Evolutionary conservation across 2,329 filamentous ascomycete genomes (phyloP), one percentile per base, ranked within the genome.

Genomic region (Sarocladium oryzae): DNA sequence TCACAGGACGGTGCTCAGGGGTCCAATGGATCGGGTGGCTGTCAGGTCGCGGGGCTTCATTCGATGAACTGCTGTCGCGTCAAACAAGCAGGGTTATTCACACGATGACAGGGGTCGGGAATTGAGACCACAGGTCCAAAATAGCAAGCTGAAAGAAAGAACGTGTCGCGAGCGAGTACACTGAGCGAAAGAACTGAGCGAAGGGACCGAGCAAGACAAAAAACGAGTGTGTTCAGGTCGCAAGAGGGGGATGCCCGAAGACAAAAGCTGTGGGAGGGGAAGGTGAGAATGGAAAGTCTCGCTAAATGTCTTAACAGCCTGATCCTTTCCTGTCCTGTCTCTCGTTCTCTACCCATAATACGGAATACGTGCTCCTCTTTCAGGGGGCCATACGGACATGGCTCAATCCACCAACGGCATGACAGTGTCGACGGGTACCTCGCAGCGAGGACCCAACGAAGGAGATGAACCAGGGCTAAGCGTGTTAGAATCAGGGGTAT

Each of bases 401-500:
- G 28, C 28, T 30, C 28, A 6, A 6, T 30, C 43, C 43, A 33
- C 43, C 43, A 48, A 33, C n/a, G 26, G 16, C 18, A 33, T 26
- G 23, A 43, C 40, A 16, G 21, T 11, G 15, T 40, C 4, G 21
- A 32, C 43, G 43, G 43, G 43, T 48, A 48, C 43, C 43, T 48
- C 33, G 43, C 43, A 48, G 43, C n/a, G 33, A 16, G 3, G 7
- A 4, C 40, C 23, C 9, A 43, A 28, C 9, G 21, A 15, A 20
- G 13, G 23, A 28, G 8, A 28, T 43, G 40, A 28, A 16, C 23
- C 26, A 21, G 40, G 40, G 20, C 10, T 43, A 26, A 43, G 40
- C 26, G 43, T 26, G 40, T 45, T 6, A n/a, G 40, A 18, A 26
- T 28, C 40, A 45, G 40, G 40, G 40, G 40, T 45, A 21, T 45